Percentiles rank a stretch among this genome's conserved stretches.
Conservation (phyloP, 2,329 filamentous ascomycete species). For the Helicocarpus griseus region DNA sequence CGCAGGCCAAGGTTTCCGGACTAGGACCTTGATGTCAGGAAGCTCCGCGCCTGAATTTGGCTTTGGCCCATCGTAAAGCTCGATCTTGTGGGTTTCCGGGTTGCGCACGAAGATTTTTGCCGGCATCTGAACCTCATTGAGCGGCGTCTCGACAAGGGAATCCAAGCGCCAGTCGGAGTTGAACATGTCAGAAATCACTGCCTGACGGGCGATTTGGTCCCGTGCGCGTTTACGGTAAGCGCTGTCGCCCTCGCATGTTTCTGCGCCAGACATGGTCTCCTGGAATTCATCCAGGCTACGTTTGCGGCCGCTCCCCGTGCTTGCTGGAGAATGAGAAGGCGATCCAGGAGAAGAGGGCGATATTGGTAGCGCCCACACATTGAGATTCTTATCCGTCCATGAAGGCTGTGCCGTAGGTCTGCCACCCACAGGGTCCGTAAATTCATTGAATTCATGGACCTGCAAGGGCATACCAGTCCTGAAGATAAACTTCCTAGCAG, state of each 20-base stretch:
- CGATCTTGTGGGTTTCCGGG: conserved; percentile 50
- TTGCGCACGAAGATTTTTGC: conserved; percentile 62
- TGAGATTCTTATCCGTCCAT: conserved; percentile 66
- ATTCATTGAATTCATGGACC: conserved; percentile 53
- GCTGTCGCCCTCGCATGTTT: background rate
- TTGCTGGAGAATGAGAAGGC: conserved; percentile 14
- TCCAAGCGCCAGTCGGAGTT: conserved; percentile 66
- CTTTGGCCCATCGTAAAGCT: conserved; percentile 59
- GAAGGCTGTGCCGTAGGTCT: conserved; percentile 44
- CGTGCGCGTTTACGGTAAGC: conserved; percentile 17
- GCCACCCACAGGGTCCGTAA: conserved; percentile 15
- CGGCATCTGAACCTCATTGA: conserved; percentile 58
- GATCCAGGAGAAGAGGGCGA: conserved; percentile 16
- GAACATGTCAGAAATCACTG: conserved; percentile 68
- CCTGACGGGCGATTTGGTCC: conserved; percentile 46
- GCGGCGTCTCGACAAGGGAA: conserved; percentile 54
- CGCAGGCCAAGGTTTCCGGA: conserved; percentile 71
- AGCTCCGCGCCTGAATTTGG: conserved; percentile 41
- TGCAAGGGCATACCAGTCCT: conserved; percentile 68
- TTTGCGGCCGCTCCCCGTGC: conserved; percentile 31
- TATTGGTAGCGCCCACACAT: conserved; percentile 74
- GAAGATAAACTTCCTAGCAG: conserved; percentile 75
- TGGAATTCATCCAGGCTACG: conserved; percentile 42
- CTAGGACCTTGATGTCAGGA: conserved; percentile 60
- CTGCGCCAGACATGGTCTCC: conserved; percentile 13